Conservation (phyloP, 768 basidiomycete species). For the Lenzites betulinus region DNA sequence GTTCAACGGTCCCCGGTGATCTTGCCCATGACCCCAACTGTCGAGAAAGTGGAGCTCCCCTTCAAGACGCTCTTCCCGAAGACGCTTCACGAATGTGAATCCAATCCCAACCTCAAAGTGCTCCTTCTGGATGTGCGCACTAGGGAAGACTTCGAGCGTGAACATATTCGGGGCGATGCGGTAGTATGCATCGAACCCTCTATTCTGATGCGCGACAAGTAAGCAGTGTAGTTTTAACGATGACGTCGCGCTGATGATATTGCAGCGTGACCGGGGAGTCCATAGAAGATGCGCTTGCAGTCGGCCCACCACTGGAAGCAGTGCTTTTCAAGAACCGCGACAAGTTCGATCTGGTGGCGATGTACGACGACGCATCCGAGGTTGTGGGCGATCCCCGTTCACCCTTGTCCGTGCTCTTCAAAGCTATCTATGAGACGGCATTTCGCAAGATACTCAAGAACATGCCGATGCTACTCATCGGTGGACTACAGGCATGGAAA, state of each 20-base stretch:
- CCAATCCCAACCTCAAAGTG: constrained; percentile 51
- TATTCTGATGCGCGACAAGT: constrained; percentile 71
- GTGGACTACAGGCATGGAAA: constrained; percentile 85
- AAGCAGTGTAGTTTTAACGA: constrained; percentile 32
- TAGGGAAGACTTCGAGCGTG: constrained; percentile 72
- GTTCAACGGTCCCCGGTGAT: constrained; percentile 37
- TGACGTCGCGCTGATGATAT: background rate
- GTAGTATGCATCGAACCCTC: constrained; percentile 86
- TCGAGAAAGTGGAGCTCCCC: constrained; percentile 51
- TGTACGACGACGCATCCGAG: constrained; percentile 75
- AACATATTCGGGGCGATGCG: constrained; percentile 67
- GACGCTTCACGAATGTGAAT: constrained; percentile 59
- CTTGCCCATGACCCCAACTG: constrained; percentile 27
- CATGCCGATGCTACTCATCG: constrained; percentile 80
- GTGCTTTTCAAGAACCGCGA: constrained; percentile 82
- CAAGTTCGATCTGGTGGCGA: constrained; percentile 84
- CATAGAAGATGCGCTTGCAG: constrained; percentile 74
- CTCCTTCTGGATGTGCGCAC: constrained; percentile 84
- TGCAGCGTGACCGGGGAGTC: constrained; percentile 62
- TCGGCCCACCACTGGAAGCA: constrained; percentile 70
- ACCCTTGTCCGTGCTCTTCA: constrained; percentile 60
- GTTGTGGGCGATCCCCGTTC: constrained; percentile 49
- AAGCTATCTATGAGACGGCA: constrained; percentile 71
- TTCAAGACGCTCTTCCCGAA: constrained; percentile 62
- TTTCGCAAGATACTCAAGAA: constrained; percentile 72